Conservation (phyloP, 73 alveolate species). For the Stentor roeselii region DNA sequence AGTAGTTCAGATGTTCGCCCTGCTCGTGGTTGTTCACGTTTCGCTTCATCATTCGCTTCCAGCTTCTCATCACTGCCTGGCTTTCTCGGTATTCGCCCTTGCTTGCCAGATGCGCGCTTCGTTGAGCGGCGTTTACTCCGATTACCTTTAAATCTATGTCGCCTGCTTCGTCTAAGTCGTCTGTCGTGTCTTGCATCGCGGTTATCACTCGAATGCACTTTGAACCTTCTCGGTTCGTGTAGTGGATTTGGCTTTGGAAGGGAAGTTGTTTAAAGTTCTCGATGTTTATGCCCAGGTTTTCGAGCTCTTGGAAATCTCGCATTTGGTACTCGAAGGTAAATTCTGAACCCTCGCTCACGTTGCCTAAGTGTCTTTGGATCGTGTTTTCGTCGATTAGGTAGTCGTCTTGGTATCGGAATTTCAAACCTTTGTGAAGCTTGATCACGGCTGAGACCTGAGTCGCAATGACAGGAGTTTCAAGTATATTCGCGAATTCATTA, state of each 20-base stretch:
- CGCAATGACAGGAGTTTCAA: conserved; percentile 77
- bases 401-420: conserved; percentile 78
- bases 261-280: conserved; percentile 59
- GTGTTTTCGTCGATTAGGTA: conserved; percentile 48
- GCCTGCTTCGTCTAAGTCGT: conserved; percentile 68
- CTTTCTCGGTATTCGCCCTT: conserved; percentile 69
- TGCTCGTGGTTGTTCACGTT: conserved; percentile 15
- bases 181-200: conserved; percentile 45
- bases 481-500: conserved; percentile 77
- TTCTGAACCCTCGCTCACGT: conserved; percentile 66
- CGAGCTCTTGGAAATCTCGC: conserved; percentile 54
- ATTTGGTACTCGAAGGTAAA: conserved; percentile 81
- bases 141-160: conserved; percentile 63
- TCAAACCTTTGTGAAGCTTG: conserved; percentile 75
- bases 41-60: conserved; percentile 36
- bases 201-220: conserved; percentile 82
- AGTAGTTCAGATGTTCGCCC: neutral
- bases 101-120: conserved; percentile 77
- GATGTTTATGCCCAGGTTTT: conserved; percentile 51
- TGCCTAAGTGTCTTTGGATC: conserved; percentile 69
- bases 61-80: conserved; percentile 49
- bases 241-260: conserved; percentile 71
- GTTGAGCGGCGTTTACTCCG: conserved; percentile 72
- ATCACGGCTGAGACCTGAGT: conserved; percentile 69
- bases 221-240: conserved; percentile 64